Evolutionary conservation across 495 filamentous ascomycete genomes (phyloP), one percentile per base, ranked within the genome.

Genomic region (Hypoxylon fuscum): DNA sequence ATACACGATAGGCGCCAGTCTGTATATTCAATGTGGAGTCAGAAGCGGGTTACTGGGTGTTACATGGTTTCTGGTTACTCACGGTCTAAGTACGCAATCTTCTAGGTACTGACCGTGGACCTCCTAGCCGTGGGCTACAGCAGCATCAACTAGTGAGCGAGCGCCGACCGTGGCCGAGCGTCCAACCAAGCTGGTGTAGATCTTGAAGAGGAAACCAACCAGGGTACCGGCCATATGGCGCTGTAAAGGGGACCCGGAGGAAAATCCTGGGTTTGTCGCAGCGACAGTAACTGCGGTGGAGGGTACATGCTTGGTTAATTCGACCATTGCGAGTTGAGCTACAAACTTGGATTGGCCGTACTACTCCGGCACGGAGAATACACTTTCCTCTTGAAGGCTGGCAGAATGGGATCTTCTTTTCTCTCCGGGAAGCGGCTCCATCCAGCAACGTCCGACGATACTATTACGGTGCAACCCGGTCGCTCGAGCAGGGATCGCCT

Each of bases 391-490:
- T 31, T 31, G 27, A 31, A 31, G 27, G 5, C 10, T 4, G 5
- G 5, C 27, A 31, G 27, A 10, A 31, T 31, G 10, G 27, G 4
- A 4, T 31, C 10, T 4, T 4, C 4, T 10, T 4, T 5, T 10
- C 27, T 31, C 27, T 31, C 27, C 10, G 4, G 4, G 27, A 31
- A 31, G 4, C 10, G 27, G 27, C 5, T 63, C n/a, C 32, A 45
- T 12, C 64, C 60, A 3, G 68, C 66, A 9, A 68, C 52, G 20
- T 61, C 73, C 0, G 71, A 72, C 14, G 46, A 71, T 46, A 76
- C 62, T 37, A 81, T 70, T 0, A 65, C 72, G 12, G 79, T 40
- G 9, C 69, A 62, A 5, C 64, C 69, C 0, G 77, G 71, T 3
- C 74, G 78, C 3, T 37, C 46, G 5, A 31, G n/a, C n/a, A n/a